Percentiles rank a stretch among this genome's conserved stretches.
These are phyloP conservation scores for Kwoniella dejecticola DNA, from an alignment of 768 basidiomycete species.

Conservation along the genomic window DNA sequence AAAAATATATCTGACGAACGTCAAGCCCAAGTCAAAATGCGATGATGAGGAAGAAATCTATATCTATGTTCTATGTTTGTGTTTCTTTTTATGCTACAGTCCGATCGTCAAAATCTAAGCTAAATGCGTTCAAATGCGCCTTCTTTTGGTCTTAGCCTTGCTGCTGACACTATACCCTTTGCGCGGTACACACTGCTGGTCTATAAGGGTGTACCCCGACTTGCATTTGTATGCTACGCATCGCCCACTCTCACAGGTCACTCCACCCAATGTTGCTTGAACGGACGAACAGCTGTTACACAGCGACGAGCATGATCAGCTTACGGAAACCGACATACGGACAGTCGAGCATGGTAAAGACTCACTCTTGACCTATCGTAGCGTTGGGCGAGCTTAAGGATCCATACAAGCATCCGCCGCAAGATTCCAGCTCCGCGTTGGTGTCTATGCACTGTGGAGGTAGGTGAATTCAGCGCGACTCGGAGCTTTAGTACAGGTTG, in stretches of 20 bases:
- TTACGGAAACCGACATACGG: background rate
- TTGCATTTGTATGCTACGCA: constrained; percentile 8
- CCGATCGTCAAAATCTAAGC: too few relatives aligned
- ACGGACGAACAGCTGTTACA: background rate
- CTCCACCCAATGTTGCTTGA: background rate
- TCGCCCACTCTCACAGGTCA: constrained; percentile 5
- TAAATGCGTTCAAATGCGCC: background rate
- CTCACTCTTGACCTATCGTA: constrained; percentile 3
- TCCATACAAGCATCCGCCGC: constrained; percentile 8
- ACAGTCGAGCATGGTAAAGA: background rate
- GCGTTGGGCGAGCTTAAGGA: background rate
- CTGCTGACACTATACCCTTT: too few relatives aligned
- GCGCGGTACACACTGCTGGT: background rate
- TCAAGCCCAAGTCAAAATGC: too few relatives aligned
- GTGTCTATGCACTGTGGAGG: constrained; percentile 6
- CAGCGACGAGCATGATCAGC: background rate
- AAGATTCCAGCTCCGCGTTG: background rate
- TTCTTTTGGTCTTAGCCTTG: background rate
- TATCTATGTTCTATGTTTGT: too few relatives aligned
- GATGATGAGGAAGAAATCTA: too few relatives aligned
- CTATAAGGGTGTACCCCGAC: background rate
- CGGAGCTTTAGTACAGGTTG: too few relatives aligned
- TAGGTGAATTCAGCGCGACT: too few relatives aligned
- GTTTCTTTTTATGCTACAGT: too few relatives aligned
- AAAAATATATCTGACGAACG: too few relatives aligned